Percentiles rank a stretch among this genome's conserved stretches.
phyloP scores from a whole-genome alignment of 1,284 basidiomycete species.

The Thelephora terrestris region DNA sequence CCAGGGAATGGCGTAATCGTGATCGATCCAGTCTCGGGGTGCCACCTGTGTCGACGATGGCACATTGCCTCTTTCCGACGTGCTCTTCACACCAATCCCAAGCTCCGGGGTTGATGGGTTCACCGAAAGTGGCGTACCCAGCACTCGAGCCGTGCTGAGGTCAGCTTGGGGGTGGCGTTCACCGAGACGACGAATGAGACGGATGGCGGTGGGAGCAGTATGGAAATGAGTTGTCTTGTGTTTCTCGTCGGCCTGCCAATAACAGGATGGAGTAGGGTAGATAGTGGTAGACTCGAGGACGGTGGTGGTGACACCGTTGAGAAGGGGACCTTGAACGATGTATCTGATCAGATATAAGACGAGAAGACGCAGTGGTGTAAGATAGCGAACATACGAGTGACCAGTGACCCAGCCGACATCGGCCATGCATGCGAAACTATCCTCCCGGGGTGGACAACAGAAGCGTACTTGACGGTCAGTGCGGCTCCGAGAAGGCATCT shows the following conservation, averaged over 20 bases:
- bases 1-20: slow-evolving; percentile 94
- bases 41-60: slow-evolving; percentile 98
- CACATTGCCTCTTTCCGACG: slow-evolving; percentile 83
- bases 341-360: no score
- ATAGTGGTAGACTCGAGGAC: no score
- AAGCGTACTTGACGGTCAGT: no score
- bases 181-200: slow-evolving; percentile 83
- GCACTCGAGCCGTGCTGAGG: slow-evolving; percentile 74
- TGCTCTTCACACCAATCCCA: slow-evolving; percentile 99
- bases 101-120: slow-evolving; percentile 98
- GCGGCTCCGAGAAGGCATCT: no score
- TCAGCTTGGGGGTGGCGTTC: slow-evolving; percentile 82
- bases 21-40: slow-evolving; percentile 97
- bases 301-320: no score
- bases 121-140: slow-evolving; percentile 90
- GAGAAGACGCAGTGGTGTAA: no score
- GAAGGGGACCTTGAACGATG: no score
- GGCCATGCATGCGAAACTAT: no score
- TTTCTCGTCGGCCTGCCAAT: slow-evolving; percentile 94
- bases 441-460: no score
- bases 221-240: slow-evolving; percentile 95
- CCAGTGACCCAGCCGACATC: no score
- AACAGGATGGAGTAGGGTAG: slow-evolving; percentile 86
- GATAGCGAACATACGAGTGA: no score
- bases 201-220: slow-evolving; percentile 89